Percentiles rank a stretch among this genome's conserved stretches.
Conservation (phyloP, 1,139 yeast genomes). For the Kurtzmaniella quercitrusa region DNA sequence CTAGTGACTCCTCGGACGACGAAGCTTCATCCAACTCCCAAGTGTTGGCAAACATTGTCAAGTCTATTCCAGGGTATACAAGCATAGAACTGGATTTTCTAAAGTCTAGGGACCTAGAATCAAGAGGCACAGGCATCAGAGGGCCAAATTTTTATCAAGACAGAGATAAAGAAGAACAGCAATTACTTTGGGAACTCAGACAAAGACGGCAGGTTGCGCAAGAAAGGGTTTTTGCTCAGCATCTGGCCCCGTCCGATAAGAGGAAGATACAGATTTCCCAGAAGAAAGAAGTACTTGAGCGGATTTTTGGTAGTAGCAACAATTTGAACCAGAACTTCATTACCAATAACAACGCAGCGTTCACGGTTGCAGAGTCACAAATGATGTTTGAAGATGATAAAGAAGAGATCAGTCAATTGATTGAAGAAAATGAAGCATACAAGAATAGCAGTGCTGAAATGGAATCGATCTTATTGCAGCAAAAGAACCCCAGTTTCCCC, state of each 20-base stretch:
- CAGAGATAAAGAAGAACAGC: constrained; percentile 24
- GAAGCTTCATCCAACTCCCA: constrained; percentile 12
- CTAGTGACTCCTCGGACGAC: constrained; percentile 22
- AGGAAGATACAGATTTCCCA: constrained; percentile 40
- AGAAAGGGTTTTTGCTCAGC: constrained; percentile 30
- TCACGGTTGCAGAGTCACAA: constrained; percentile 37
- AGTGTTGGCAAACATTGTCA: constrained; percentile 11
- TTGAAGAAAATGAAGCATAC: constrained; percentile 34
- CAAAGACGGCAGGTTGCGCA: constrained; percentile 30
- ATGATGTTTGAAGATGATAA: constrained; percentile 41
- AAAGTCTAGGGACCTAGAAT: constrained; percentile 11
- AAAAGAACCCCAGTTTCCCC: constrained; percentile 7
- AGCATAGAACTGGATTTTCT: constrained; percentile 30
- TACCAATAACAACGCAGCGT: constrained; percentile 36
- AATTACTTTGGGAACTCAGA: constrained; percentile 27
- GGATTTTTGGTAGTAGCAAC: constrained; percentile 39
- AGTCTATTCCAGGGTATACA: constrained; percentile 40
- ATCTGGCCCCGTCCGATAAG: constrained; percentile 31
- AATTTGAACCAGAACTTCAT: constrained; percentile 37
- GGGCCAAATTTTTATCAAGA: constrained; percentile 3
- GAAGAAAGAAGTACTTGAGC: constrained; percentile 35
- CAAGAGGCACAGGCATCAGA: constrained; percentile 5
- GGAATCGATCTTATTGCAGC: constrained; percentile 8
- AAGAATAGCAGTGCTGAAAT: constrained; percentile 25
- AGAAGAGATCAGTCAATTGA: constrained; percentile 31